phyloP scores from a whole-genome alignment of 805 yeast species.

The Zygosaccharomyces bailii region DNA sequence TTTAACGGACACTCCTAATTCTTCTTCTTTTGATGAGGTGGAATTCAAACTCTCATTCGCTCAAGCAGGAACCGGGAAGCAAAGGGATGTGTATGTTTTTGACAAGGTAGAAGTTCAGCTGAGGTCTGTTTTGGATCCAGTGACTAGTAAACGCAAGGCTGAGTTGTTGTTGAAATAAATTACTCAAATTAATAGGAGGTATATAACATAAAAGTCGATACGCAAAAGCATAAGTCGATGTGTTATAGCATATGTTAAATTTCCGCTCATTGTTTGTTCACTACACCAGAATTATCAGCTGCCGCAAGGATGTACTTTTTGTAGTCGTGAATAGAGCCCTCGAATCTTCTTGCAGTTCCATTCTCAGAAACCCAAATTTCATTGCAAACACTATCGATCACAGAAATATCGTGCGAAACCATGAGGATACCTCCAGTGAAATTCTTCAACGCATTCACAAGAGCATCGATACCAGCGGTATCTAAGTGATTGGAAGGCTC shows the following conservation, averaged over 20 bases:
- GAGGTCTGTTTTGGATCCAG: constrained; percentile 75
- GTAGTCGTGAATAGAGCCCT: constrained; percentile 82
- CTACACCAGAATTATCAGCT: constrained; percentile 86
- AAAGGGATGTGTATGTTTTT: constrained; percentile 63
- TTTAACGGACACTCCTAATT: constrained; percentile 58
- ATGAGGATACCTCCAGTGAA: constrained; percentile 95
- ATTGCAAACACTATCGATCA: constrained; percentile 82
- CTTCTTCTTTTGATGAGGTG: constrained; percentile 73
- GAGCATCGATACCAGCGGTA: constrained; percentile 95
- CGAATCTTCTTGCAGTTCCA: constrained; percentile 72
- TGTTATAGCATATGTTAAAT: background rate
- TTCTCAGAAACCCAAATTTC: constrained; percentile 95
- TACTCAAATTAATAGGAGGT: background rate
- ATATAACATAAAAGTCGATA: constrained; percentile 1
- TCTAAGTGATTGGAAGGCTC: constrained; percentile 99
- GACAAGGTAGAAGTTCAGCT: constrained; percentile 84
- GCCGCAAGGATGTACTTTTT: constrained; percentile 77
- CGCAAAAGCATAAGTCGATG: too few relatives aligned
- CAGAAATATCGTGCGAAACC: constrained; percentile 97
- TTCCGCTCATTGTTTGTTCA: constrained; percentile 77
- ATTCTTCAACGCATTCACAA: constrained; percentile 79
- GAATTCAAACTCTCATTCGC: constrained; percentile 61
- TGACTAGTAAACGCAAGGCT: constrained; percentile 90
- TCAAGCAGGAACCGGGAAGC: constrained; percentile 42
- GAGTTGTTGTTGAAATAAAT: constrained; percentile 58